Conservation (phyloP, 164 flowering plant genomes). For the Cinnamomum chago region DNA sequence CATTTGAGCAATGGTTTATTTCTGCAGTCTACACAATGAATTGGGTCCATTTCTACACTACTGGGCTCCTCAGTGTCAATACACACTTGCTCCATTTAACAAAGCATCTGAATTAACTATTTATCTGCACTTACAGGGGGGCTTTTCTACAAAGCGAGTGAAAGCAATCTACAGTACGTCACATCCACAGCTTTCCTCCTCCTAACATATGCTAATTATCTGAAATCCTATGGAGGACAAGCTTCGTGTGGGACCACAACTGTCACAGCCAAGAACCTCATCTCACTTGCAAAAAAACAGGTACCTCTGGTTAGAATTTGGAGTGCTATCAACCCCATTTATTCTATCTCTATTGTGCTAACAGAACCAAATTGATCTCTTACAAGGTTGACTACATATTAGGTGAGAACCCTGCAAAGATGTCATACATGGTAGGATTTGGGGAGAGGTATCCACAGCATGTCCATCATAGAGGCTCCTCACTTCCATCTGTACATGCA, state of each 20-base stretch:
- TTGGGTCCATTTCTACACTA: too few species aligned
- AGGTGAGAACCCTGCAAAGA: slow-evolving; percentile 73
- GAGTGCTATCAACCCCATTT: not conserved
- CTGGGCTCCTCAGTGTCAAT: too few species aligned
- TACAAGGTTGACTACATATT: slow-evolving; percentile 75
- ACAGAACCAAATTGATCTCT: not conserved
- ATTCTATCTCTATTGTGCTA: not conserved
- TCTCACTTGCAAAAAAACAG: slow-evolving; percentile 65
- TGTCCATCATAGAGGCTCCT: slow-evolving; percentile 89
- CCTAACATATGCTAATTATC: slow-evolving; percentile 73
- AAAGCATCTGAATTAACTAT: not conserved
- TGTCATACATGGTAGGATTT: slow-evolving; percentile 95
- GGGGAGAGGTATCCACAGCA: slow-evolving; percentile 66
- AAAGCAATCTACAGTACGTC: slow-evolving; percentile 87
- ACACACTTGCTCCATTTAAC: not conserved
- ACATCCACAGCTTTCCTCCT: slow-evolving; percentile 74
- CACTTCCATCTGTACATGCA: slow-evolving; percentile 60
- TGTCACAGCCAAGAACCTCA: slow-evolving; percentile 43
- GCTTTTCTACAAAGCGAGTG: slow-evolving; percentile 68
- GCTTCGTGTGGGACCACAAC: slow-evolving; percentile 48
- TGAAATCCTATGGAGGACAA: slow-evolving; percentile 31
- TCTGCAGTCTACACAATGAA: not conserved
- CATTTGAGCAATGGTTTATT: too few species aligned
- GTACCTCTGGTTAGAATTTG: not conserved
- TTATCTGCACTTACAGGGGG: slow-evolving; percentile 51